These are phyloP conservation scores for Entamoeba histolytica DNA, from an alignment of 208 protist species.

Conservation along the genomic window DNA sequence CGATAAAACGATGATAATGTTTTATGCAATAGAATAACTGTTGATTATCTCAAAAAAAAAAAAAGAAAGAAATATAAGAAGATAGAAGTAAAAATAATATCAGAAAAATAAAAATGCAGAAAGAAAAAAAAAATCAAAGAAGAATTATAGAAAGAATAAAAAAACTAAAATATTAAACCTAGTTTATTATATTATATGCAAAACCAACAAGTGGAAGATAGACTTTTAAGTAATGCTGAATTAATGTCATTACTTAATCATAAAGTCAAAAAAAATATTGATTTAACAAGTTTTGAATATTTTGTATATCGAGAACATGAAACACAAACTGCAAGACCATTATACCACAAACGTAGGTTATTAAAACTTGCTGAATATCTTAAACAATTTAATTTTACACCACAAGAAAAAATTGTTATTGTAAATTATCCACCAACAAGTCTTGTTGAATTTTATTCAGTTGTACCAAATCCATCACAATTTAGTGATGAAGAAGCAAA, in stretches of 20 bases:
- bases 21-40: too few species aligned
- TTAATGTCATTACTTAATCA: neutral
- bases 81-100: too few species aligned
- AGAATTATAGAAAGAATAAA: too few species aligned
- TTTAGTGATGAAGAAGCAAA: neutral
- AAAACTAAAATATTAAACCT: too few species aligned
- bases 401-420: neutral
- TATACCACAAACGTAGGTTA: neutral
- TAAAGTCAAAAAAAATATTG: neutral
- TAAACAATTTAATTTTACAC: neutral
- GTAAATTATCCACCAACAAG: neutral
- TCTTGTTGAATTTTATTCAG: neutral
- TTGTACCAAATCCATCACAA: neutral
- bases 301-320: neutral
- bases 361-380: neutral
- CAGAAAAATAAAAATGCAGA: too few species aligned
- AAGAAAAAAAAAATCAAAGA: too few species aligned
- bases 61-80: too few species aligned
- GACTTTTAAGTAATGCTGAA: neutral
- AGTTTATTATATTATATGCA: too few species aligned
- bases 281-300: neutral
- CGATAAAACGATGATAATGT: too few species aligned
- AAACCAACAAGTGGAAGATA: neutral
- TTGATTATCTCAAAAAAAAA: too few species aligned
- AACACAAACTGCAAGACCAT: neutral